A percentile compares a stretch with the other conserved stretches of the same genome.
These are phyloP conservation scores for Pseudocercospora musae DNA, from an alignment of 2,329 filamentous ascomycete genomes.

Conservation along the genomic window DNA sequence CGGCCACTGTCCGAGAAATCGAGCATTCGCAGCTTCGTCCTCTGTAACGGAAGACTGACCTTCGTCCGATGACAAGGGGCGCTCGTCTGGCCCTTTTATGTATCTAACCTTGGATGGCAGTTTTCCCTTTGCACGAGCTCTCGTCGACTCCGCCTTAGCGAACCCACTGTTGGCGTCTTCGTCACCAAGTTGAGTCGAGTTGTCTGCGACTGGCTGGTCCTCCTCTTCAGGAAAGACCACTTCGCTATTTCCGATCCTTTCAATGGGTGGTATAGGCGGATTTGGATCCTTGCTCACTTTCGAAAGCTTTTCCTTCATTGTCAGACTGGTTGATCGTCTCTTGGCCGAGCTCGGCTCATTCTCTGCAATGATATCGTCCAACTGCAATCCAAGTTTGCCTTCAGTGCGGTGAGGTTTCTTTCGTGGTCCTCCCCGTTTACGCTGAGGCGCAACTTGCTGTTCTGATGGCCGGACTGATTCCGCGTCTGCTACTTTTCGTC, in stretches of 20 bases:
- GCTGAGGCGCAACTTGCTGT: neutral
- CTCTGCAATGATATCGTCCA: neutral
- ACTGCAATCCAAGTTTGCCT: neutral
- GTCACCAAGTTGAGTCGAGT: neutral
- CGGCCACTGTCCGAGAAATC: neutral
- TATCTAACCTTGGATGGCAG: neutral
- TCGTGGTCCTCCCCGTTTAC: constrained; percentile 1
- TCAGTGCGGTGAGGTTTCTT: neutral
- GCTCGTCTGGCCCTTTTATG: neutral
- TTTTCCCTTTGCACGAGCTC: neutral
- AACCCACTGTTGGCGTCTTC: neutral
- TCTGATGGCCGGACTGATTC: neutral
- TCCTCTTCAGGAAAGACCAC: neutral
- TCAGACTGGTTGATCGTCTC: neutral
- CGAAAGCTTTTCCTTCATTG: neutral
- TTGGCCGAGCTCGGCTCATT: neutral
- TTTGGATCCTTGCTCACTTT: neutral
- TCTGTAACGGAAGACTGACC: neutral
- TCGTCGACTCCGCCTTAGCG: neutral
- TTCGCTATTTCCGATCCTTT: neutral
- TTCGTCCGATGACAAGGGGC: neutral
- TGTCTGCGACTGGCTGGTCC: neutral
- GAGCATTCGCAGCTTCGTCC: neutral
- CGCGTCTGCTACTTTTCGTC: neutral
- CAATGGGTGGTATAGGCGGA: neutral